A percentile compares a stretch with the other conserved stretches of the same genome.
These are phyloP conservation scores for Bretschneidera sinensis DNA, from an alignment of 345 rosid genomes.

Conservation along the genomic window DNA sequence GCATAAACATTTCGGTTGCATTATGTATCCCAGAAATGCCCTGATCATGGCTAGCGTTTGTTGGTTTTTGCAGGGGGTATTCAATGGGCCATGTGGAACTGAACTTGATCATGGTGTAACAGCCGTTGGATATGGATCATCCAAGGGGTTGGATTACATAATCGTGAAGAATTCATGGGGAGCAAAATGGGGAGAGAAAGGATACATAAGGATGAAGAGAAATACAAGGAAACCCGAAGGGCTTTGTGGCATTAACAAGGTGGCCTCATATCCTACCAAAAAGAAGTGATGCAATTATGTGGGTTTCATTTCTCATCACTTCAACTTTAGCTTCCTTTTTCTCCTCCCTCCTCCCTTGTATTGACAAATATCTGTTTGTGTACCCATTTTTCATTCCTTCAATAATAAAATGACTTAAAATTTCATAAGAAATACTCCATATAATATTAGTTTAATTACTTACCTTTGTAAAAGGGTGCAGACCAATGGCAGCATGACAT, in stretches of 20 bases:
- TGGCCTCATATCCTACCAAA: slow-evolving; percentile 83
- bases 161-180: slow-evolving; percentile 93
- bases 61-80: slow-evolving; percentile 74
- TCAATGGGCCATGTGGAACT: slow-evolving; percentile 60
- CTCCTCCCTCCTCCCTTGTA: neutral
- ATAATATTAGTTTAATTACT: no score
- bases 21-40: no score
- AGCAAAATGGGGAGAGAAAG: slow-evolving; percentile 72
- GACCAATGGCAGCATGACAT: no score
- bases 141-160: slow-evolving; percentile 54
- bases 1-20: no score
- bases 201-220: slow-evolving; percentile 73
- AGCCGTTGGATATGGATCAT: slow-evolving; percentile 80
- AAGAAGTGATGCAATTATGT: neutral
- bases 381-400: neutral
- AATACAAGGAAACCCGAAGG: slow-evolving; percentile 76
- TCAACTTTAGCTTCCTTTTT: neutral
- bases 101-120: slow-evolving; percentile 73
- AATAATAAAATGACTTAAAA: no score
- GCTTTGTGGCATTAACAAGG: slow-evolving; percentile 72
- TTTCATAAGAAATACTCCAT: neutral
- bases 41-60: no score
- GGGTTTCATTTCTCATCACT: neutral
- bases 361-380: no score
- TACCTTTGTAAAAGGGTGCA: no score